These are phyloP conservation scores for Ophiostoma ulmi DNA, from an alignment of 2,329 filamentous ascomycete genomes.

Conservation along the genomic window DNA sequence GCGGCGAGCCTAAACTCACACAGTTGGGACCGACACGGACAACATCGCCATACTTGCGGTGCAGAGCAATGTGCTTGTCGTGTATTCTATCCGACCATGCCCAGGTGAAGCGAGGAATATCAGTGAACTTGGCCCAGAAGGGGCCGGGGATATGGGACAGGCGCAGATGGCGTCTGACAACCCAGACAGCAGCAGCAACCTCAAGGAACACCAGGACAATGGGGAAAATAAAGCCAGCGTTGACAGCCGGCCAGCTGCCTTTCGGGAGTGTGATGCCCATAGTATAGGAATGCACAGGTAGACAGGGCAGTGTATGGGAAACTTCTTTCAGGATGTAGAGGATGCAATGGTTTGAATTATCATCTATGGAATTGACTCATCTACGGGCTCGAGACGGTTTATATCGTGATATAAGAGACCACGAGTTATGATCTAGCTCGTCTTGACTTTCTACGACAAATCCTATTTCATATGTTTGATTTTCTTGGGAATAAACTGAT, in stretches of 20 bases:
- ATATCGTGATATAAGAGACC: not conserved
- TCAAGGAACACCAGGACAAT: not conserved
- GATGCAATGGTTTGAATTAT: not conserved
- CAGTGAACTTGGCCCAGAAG: slow-evolving; percentile 9
- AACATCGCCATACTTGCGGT: slow-evolving; percentile 18
- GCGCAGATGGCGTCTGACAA: slow-evolving; percentile 3
- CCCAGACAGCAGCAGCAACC: not conserved
- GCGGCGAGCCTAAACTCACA: slow-evolving; percentile 16
- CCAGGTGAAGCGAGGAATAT: slow-evolving; percentile 19
- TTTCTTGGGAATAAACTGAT: not conserved
- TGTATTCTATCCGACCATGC: slow-evolving; percentile 18
- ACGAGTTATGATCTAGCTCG: not conserved
- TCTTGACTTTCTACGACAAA: not conserved
- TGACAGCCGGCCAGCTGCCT: not conserved
- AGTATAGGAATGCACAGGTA: not conserved
- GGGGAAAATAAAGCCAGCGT: not conserved
- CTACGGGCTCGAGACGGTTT: not conserved
- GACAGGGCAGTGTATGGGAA: not conserved
- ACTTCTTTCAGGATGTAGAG: no score
- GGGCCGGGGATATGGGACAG: slow-evolving; percentile 21
- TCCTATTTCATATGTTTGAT: not conserved
- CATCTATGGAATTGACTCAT: not conserved
- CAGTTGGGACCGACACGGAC: slow-evolving; percentile 18
- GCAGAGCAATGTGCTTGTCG: slow-evolving; percentile 17
- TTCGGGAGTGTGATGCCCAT: not conserved